These are phyloP conservation scores for Globisporangium middletonii DNA, from an alignment of 352 stramenopile genomes.

Conservation along the genomic window DNA sequence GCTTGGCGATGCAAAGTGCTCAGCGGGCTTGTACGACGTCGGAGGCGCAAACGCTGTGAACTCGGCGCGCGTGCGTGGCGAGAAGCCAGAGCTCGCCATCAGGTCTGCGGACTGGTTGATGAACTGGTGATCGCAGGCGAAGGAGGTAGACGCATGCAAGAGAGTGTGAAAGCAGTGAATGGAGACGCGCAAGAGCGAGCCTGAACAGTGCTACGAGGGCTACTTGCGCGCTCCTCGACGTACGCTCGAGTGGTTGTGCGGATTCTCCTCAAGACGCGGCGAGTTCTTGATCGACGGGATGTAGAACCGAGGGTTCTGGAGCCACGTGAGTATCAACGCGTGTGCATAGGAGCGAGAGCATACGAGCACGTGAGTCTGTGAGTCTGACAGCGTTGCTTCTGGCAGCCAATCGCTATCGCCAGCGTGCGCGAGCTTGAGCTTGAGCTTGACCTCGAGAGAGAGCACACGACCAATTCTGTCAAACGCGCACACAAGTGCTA, in stretches of 20 bases:
- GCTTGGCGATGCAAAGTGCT: slow-evolving; percentile 30
- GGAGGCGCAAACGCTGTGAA: slow-evolving; percentile 35
- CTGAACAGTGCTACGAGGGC: background rate
- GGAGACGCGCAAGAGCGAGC: background rate
- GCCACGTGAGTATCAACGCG: background rate
- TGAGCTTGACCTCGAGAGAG: no score
- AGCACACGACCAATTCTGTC: no score
- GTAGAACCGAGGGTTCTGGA: slow-evolving; percentile 72
- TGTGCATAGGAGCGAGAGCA: background rate
- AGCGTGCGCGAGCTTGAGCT: no score
- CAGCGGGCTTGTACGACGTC: slow-evolving; percentile 30
- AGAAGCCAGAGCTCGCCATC: slow-evolving; percentile 49
- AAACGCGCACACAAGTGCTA: background rate
- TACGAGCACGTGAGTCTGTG: no score
- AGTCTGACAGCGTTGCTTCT: no score
- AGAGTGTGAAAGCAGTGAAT: slow-evolving; percentile 1
- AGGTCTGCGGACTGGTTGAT: slow-evolving; percentile 58
- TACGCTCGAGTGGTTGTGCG: slow-evolving; percentile 74
- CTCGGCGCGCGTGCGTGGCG: slow-evolving; percentile 37
- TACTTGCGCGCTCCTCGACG: background rate
- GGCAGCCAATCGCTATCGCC: no score
- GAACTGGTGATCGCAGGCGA: slow-evolving; percentile 29
- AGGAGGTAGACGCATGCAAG: background rate
- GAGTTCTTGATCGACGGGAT: slow-evolving; percentile 42
- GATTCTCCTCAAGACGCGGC: slow-evolving; percentile 41